Base-by-base conservation (phyloP, 2,329 filamentous ascomycete genomes). In the Magnaporthales sp. region DNA sequence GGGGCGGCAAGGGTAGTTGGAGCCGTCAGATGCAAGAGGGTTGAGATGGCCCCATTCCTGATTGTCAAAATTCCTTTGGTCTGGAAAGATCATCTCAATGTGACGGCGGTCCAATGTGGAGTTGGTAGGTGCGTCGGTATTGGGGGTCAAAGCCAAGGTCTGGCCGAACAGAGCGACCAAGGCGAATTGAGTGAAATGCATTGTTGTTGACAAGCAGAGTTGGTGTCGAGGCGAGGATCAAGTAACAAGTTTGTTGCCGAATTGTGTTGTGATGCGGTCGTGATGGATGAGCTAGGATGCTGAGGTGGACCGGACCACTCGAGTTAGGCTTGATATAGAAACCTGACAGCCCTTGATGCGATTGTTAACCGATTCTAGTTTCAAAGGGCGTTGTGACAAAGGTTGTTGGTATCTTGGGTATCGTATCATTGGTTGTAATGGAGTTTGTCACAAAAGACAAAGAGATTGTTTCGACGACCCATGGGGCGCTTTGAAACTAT, bases 1-100 rank as follows among this genome's bases (percentile, higher is more conserved):
- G 19, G 31, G 31, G 24, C 61, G 31, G 65, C 65, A 66, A 24
- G 65, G 65, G 32, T 56, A 66, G 32, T 61, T 46, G 15, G 31
- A 27, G 13, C 60, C 60, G 32, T 66, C 64, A 6, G 64, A n/a
- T 29, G 26, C 64, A 11, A 66, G 64, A 31, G 62, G 62, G 62
- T 64, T 64, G 13, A 51, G 22, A 11, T 38, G 27, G 4, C 62
- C 62, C 32, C 46, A 64, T 51, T 64, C 62, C 22, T 38, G 32
- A 10, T 64, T 64, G 31, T 64, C 62, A 51, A 64, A 51, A 4
- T 30, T 31, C 30, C 38, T 26, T 13, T 38, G 62, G 15, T 19
- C 11, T 24, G 62, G 62, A 24, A 26, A 31, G n/a, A 64, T 22
- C 51, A 66, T 58, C 27, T 32, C 24, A 22, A 66, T 32, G 54